A percentile compares a stretch with the other conserved stretches of the same genome.
Conservation (phyloP, 1,284 basidiomycete species). For the Tausonia pullulans region DNA sequence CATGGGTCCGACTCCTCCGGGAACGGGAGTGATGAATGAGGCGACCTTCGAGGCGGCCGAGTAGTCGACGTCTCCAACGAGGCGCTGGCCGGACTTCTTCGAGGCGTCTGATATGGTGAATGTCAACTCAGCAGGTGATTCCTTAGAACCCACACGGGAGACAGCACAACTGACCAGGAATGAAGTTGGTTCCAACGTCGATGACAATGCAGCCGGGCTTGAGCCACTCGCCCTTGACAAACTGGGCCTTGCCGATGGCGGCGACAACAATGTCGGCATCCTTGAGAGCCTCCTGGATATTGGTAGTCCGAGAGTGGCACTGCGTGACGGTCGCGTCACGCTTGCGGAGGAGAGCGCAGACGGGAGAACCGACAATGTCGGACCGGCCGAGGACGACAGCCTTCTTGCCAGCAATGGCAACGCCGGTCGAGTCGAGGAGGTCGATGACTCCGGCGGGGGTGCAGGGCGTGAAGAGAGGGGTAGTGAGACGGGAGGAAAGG, state of each 20-base stretch:
- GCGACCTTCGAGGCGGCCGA: conserved; percentile 64
- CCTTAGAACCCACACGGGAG: not conserved
- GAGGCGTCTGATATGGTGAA: conserved; percentile 49
- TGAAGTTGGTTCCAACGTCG: conserved; percentile 95
- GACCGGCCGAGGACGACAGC: conserved; percentile 92
- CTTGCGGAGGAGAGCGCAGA: conserved; percentile 77
- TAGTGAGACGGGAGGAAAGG: conserved; percentile 78
- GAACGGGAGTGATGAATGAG: conserved; percentile 89
- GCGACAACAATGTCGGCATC: conserved; percentile 85
- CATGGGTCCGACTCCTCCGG: conserved; percentile 97
- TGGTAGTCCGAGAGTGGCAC: conserved; percentile 82
- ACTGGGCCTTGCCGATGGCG: conserved; percentile 85
- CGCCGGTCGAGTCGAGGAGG: conserved; percentile 63
- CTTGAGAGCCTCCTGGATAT: conserved; percentile 66
- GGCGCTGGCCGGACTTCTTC: conserved; percentile 90
- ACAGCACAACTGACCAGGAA: conserved; percentile 50
- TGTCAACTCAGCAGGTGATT: not conserved
- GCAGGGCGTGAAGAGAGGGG: conserved; percentile 87
- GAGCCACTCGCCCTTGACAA: conserved; percentile 87
- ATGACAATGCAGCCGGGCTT: conserved; percentile 90
- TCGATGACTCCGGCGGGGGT: conserved; percentile 89
- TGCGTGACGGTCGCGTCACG: conserved; percentile 95
- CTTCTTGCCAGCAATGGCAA: conserved; percentile 36
- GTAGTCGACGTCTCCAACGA: conserved; percentile 94
- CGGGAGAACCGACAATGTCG: conserved; percentile 96